Evolutionary conservation across 2,329 filamentous ascomycete species (phyloP).

Genomic region (Mollisia scopiformis): DNA sequence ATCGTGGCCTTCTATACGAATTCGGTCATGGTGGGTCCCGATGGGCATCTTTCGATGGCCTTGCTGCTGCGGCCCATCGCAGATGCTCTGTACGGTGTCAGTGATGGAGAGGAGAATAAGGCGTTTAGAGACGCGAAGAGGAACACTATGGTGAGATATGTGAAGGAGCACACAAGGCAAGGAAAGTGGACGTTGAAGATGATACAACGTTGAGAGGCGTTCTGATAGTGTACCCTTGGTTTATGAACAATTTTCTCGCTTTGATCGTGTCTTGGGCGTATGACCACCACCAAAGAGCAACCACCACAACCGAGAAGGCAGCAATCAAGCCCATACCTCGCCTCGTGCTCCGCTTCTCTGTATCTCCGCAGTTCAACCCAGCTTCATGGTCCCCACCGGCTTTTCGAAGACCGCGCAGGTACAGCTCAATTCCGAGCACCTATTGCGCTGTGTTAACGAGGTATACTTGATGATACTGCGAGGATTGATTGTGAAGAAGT

Average conservation of each 20-base stretch:
- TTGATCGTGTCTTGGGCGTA: background rate
- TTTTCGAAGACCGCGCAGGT: too few relatives aligned
- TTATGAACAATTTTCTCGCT: background rate
- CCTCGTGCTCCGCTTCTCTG: too few relatives aligned
- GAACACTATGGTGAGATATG: conserved; percentile 28
- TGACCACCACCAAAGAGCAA: too few relatives aligned
- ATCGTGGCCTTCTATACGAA: conserved; percentile 31
- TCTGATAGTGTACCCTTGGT: background rate
- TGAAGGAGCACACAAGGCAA: conserved; percentile 20
- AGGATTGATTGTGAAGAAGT: too few relatives aligned
- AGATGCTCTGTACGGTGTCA: conserved; percentile 31
- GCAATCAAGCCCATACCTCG: too few relatives aligned
- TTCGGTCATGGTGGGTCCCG: conserved; percentile 31
- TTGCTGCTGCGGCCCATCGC: conserved; percentile 33
- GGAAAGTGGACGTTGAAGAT: conserved; percentile 31
- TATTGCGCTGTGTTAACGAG: too few relatives aligned
- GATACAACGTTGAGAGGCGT: conserved; percentile 8
- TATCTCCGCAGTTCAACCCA: too few relatives aligned
- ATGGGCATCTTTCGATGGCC: conserved; percentile 30
- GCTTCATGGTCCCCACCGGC: too few relatives aligned
- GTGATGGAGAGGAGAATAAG: conserved; percentile 26
- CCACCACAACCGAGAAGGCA: too few relatives aligned
- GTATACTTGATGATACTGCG: too few relatives aligned
- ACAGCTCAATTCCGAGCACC: too few relatives aligned
- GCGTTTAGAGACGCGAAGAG: conserved; percentile 29